A percentile compares a stretch with the other conserved stretches of the same genome.
Evolutionary conservation across 2,329 filamentous ascomycete species (phyloP).

Genomic region (Balansia obtecta): DNA sequence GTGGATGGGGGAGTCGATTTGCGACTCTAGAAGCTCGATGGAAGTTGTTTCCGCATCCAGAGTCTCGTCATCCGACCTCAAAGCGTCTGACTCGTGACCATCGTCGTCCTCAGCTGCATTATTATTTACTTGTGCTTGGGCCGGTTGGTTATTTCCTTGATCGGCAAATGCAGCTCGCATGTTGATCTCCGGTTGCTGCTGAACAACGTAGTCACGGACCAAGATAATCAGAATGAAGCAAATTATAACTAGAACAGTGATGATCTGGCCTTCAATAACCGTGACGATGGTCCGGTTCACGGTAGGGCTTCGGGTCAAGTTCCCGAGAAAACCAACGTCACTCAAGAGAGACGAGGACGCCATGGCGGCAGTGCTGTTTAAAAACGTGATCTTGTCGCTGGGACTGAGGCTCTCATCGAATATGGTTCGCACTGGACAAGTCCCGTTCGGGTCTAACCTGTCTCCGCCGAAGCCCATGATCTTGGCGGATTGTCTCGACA

Average conservation of each 20-base stretch:
- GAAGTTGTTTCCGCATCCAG: constrained; percentile 15
- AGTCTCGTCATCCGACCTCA: constrained; percentile 22
- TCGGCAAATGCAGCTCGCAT: constrained; percentile 56
- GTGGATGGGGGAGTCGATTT: neutral
- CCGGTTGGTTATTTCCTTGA: constrained; percentile 17
- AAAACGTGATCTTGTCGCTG: constrained; percentile 8
- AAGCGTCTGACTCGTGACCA: constrained; percentile 13
- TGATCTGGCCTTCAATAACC: constrained; percentile 82
- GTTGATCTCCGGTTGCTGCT: constrained; percentile 89
- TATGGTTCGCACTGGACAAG: constrained; percentile 2
- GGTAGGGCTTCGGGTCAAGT: constrained; percentile 53
- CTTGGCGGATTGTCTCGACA: constrained; percentile 2
- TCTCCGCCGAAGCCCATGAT: neutral
- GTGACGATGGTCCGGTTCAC: constrained; percentile 73
- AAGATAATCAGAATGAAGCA: constrained; percentile 95
- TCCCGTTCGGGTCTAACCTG: neutral
- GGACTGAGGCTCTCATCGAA: constrained; percentile 9
- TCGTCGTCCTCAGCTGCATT: constrained; percentile 8
- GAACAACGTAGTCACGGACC: constrained; percentile 94
- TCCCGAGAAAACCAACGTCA: constrained; percentile 43
- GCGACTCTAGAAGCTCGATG: constrained; percentile 1
- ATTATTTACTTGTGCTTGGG: constrained; percentile 8
- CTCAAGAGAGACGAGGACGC: constrained; percentile 35
- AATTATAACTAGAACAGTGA: constrained; percentile 81
- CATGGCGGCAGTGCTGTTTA: constrained; percentile 5